phyloP scores from a whole-genome alignment of 1,284 basidiomycete genomes.

The Phaffia rhodozyma region DNA sequence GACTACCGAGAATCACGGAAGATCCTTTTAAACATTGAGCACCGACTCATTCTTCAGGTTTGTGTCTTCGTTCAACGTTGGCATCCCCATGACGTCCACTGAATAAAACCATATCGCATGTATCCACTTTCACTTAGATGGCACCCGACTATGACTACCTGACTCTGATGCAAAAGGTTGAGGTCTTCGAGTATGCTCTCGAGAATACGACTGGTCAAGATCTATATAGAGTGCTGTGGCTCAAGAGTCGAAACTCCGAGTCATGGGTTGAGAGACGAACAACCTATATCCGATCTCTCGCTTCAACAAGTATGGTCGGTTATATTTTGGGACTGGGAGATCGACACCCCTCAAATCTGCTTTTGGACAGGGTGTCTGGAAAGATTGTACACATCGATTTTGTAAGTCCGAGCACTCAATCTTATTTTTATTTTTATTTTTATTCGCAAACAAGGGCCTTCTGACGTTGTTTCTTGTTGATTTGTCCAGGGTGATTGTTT shows the following conservation, averaged over 20 bases:
- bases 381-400: slow-evolving; percentile 98
- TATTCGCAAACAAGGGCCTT: not conserved
- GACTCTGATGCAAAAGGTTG: slow-evolving; percentile 91
- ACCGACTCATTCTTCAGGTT: slow-evolving; percentile 92
- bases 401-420: slow-evolving; percentile 26
- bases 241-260: slow-evolving; percentile 88
- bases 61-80: slow-evolving; percentile 21
- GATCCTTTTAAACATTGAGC: slow-evolving; percentile 95
- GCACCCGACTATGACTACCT: slow-evolving; percentile 96
- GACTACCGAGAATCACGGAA: slow-evolving; percentile 91
- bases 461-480: not conserved
- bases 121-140: slow-evolving; percentile 52
- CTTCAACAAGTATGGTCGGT: slow-evolving; percentile 91
- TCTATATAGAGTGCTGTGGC: slow-evolving; percentile 94
- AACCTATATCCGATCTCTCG: slow-evolving; percentile 92
- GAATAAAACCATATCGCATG: too few relatives aligned
- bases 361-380: slow-evolving; percentile 83
- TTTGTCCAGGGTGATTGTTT: slow-evolving; percentile 63
- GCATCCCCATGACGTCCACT: not conserved
- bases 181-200: slow-evolving; percentile 97
- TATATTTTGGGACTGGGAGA: slow-evolving; percentile 98
- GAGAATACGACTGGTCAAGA: slow-evolving; percentile 99
- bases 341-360: slow-evolving; percentile 90
- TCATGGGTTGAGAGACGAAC: slow-evolving; percentile 95
- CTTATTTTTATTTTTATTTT: not conserved